phyloP scores from a whole-genome alignment of 495 filamentous ascomycete genomes.

The Penicillium psychrofluorescens region DNA sequence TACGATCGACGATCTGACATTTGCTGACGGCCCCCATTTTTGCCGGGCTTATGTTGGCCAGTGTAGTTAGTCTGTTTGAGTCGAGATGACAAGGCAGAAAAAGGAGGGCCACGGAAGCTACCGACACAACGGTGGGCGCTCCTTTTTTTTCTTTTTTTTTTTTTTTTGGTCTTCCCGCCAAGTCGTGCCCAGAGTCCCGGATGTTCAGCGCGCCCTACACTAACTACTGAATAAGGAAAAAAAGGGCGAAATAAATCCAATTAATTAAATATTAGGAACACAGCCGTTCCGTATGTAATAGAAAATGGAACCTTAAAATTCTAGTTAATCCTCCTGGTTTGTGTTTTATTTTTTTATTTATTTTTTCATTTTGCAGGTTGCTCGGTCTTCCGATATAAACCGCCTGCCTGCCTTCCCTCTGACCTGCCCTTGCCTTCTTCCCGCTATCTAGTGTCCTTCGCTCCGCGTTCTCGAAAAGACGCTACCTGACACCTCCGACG shows the following conservation, averaged over 20 bases:
- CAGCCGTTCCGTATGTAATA: conserved; percentile 10
- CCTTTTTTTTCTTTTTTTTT: too few relatives aligned
- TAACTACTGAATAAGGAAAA: not conserved
- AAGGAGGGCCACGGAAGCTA: not conserved
- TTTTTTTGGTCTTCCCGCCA: too few relatives aligned
- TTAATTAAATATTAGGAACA: conserved; percentile 8
- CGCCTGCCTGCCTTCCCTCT: too few relatives aligned
- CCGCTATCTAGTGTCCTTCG: too few relatives aligned
- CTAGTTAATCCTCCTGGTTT: conserved; percentile 6
- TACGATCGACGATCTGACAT: conserved; percentile 7
- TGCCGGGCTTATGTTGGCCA: not conserved
- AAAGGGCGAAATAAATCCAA: not conserved
- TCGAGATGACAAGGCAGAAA: not conserved
- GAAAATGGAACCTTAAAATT: conserved; percentile 19
- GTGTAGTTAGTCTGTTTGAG: not conserved
- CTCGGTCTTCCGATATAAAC: conserved; percentile 2
- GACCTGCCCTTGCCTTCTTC: not conserved
- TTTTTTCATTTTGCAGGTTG: not conserved
- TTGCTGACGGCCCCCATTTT: not conserved
- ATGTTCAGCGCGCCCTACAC: not conserved
- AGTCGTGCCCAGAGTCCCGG: too few relatives aligned
- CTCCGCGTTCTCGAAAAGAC: too few relatives aligned
- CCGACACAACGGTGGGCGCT: too few relatives aligned
- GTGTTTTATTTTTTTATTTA: too few relatives aligned
- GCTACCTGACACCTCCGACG: not conserved